Evolutionary conservation across 306 rosid species (phyloP).

Genomic region (Vigna reflexopilosa): DNA sequence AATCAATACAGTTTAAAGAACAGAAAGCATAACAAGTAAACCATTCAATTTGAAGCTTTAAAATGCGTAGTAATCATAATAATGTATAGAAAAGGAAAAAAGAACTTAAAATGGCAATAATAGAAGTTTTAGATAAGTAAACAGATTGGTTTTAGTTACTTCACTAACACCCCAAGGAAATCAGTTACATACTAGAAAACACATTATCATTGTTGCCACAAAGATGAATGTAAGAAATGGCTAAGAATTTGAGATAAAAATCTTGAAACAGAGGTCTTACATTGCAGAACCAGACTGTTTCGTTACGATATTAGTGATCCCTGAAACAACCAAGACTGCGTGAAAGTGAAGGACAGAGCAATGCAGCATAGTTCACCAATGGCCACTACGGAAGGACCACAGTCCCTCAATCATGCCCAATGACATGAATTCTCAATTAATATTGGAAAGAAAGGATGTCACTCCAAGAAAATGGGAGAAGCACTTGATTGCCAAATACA

Average conservation of each 20-base stretch:
- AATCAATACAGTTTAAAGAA: neutral
- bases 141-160: constrained; percentile 46
- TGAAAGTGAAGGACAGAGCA: constrained; percentile 44
- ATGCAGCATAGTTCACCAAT: neutral
- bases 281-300: constrained; percentile 35
- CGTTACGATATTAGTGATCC: neutral
- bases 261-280: constrained; percentile 43
- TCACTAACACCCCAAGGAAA: constrained; percentile 46
- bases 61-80: neutral
- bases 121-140: neutral
- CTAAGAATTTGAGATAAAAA: constrained; percentile 42
- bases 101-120: neutral
- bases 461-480: constrained; percentile 40
- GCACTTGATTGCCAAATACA: neutral
- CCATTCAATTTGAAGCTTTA: constrained; percentile 14
- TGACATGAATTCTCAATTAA: constrained; percentile 31
- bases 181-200: constrained; percentile 44
- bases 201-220: constrained; percentile 50
- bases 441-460: neutral
- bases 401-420: neutral
- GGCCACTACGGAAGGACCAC: neutral
- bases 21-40: neutral
- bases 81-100: neutral
- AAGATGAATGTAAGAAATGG: constrained; percentile 44
- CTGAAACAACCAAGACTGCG: constrained; percentile 21